These are phyloP conservation scores for Fusarium sp. DNA, from an alignment of 2,329 filamentous ascomycete species.

Conservation along the genomic window DNA sequence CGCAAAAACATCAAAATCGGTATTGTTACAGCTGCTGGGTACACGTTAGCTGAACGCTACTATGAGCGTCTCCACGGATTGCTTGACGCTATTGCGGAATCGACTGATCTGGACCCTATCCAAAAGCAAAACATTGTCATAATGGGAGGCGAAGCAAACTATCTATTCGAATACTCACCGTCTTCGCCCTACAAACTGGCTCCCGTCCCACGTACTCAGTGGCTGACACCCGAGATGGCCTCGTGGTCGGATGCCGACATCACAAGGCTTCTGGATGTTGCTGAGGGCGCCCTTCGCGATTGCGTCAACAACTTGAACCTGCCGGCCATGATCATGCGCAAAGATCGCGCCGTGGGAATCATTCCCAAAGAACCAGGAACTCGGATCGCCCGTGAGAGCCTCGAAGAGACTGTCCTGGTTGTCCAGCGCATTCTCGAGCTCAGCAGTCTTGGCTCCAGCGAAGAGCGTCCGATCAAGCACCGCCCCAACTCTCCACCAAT, in stretches of 20 bases:
- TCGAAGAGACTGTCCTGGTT: slow-evolving; percentile 96
- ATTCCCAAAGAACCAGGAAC: slow-evolving; percentile 72
- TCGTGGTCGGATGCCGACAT: slow-evolving; percentile 84
- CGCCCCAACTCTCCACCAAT: slow-evolving; percentile 37
- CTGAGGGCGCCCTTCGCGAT: slow-evolving; percentile 84
- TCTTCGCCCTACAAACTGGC: slow-evolving; percentile 75
- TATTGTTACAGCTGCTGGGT: slow-evolving; percentile 96
- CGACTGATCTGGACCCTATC: slow-evolving; percentile 68
- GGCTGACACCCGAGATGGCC: slow-evolving; percentile 84
- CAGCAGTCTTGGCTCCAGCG: slow-evolving; percentile 66
- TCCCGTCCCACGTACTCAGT: slow-evolving; percentile 74
- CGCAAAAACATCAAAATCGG: slow-evolving; percentile 84
- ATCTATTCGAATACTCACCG: slow-evolving; percentile 84
- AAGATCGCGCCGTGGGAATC: slow-evolving; percentile 88
- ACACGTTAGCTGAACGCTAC: slow-evolving; percentile 88
- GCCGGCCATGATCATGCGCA: slow-evolving; percentile 84
- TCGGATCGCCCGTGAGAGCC: slow-evolving; percentile 84
- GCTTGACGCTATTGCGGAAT: slow-evolving; percentile 78
- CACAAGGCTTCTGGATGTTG: slow-evolving; percentile 84
- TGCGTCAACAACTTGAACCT: slow-evolving; percentile 85
- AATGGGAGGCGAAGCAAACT: slow-evolving; percentile 96
- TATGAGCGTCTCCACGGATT: slow-evolving; percentile 89
- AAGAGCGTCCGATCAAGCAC: slow-evolving; percentile 48
- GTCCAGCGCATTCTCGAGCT: slow-evolving; percentile 93
- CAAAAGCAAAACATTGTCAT: slow-evolving; percentile 87